These are phyloP conservation scores for Pseudofabraea citricarpa DNA, from an alignment of 2,329 filamentous ascomycete species.

Conservation along the genomic window DNA sequence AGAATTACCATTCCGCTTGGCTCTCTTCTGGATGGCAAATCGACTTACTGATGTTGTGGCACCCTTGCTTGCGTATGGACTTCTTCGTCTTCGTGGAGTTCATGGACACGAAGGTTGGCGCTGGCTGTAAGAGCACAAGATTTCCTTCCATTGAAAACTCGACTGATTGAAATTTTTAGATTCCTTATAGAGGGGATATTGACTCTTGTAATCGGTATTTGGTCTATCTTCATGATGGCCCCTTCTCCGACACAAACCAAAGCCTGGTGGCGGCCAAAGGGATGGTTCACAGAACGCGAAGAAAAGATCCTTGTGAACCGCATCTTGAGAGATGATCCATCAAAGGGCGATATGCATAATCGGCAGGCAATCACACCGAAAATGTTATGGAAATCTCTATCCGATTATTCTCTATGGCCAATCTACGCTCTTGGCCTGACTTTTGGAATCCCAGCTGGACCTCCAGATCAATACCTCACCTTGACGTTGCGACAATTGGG, in stretches of 20 bases:
- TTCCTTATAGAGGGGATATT: slow-evolving; percentile 15
- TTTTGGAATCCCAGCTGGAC: slow-evolving; percentile 6
- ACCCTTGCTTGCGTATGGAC: slow-evolving; percentile 6
- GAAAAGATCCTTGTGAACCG: slow-evolving; percentile 64
- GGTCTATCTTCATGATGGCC: slow-evolving; percentile 9
- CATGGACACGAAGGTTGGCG: slow-evolving; percentile 5
- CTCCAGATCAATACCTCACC: slow-evolving; percentile 13
- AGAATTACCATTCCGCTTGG: slow-evolving; percentile 6
- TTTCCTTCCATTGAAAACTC: too few relatives aligned
- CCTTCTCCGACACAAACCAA: slow-evolving; percentile 36
- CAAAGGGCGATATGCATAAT: slow-evolving; percentile 44
- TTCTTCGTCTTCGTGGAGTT: slow-evolving; percentile 5
- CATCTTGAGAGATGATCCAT: slow-evolving; percentile 47
- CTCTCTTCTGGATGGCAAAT: slow-evolving; percentile 3
- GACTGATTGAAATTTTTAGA: too few relatives aligned
- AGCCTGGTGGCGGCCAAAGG: slow-evolving; percentile 52
- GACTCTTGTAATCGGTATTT: slow-evolving; percentile 9
- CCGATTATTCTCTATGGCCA: slow-evolving; percentile 51
- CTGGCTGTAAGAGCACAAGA: slow-evolving; percentile 1
- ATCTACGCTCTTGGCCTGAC: slow-evolving; percentile 21
- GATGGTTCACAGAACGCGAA: slow-evolving; percentile 59
- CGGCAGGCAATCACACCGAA: slow-evolving; percentile 33
- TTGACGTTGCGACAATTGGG: slow-evolving; percentile 13
- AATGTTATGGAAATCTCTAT: slow-evolving; percentile 39
- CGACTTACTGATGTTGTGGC: slow-evolving; percentile 2